phyloP scores from a whole-genome alignment of 805 yeast genomes.

The Teunomyces lycoperdinae region DNA sequence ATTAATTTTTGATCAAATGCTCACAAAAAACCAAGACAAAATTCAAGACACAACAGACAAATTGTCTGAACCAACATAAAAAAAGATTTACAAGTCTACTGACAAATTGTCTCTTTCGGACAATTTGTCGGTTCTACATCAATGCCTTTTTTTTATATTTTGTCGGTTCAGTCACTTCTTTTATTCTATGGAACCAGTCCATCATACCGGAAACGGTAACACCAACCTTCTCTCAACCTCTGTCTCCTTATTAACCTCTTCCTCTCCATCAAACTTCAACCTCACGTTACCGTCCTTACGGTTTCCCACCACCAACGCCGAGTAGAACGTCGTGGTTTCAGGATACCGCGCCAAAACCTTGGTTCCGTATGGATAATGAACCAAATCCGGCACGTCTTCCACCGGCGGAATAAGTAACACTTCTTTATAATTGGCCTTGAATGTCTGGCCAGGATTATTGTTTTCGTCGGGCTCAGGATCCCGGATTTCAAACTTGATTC shows the following conservation, averaged over 20 bases:
- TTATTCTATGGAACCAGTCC: too few relatives aligned
- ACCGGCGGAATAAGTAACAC: constrained; percentile 65
- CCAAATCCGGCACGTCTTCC: constrained; percentile 38
- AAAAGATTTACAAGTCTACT: too few relatives aligned
- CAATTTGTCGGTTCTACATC: background rate
- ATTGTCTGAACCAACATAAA: background rate
- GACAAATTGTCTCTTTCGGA: background rate
- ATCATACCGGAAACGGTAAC: constrained; percentile 57
- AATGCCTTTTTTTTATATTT: too few relatives aligned
- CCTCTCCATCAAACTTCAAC: constrained; percentile 92
- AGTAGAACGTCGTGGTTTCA: constrained; percentile 94
- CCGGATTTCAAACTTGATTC: constrained; percentile 74
- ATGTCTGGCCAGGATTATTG: constrained; percentile 82
- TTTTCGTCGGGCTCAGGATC: constrained; percentile 98
- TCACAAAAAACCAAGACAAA: background rate
- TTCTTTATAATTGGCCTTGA: constrained; percentile 80
- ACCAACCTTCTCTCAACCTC: constrained; percentile 86
- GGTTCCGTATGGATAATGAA: constrained; percentile 67
- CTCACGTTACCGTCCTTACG: constrained; percentile 75
- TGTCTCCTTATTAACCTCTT: constrained; percentile 92
- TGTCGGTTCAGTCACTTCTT: too few relatives aligned
- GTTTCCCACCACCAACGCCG: constrained; percentile 84
- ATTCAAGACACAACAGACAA: background rate
- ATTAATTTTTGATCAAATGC: background rate
- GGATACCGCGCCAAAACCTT: constrained; percentile 93